These are phyloP conservation scores for Tephrocybe sp. DNA, from an alignment of 768 basidiomycete species.

Conservation along the genomic window DNA sequence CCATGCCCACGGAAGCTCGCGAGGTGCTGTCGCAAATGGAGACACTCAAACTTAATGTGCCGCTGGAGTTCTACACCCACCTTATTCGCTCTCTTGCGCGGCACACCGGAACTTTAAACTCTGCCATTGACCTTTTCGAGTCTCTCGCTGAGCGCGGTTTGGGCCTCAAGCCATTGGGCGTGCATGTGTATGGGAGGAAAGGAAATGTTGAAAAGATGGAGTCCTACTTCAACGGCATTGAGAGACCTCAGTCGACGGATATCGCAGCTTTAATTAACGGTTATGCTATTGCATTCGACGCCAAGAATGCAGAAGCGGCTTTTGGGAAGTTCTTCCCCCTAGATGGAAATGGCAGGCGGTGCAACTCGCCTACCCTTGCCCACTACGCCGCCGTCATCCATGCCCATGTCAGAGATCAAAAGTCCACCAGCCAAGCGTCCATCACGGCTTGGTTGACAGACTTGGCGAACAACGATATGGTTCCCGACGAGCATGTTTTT, in stretches of 20 bases:
- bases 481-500: conserved; percentile 56
- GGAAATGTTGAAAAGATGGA: conserved; percentile 47
- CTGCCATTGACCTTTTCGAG: conserved; percentile 21
- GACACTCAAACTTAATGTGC: conserved; percentile 28
- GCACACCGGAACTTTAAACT: conserved; percentile 14
- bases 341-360: conserved; percentile 23
- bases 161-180: conserved; percentile 37
- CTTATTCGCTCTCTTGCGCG: conserved; percentile 44
- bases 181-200: conserved; percentile 49
- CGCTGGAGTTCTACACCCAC: conserved; percentile 24
- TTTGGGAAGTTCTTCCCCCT: conserved; percentile 57
- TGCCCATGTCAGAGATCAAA: conserved; percentile 46
- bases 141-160: background rate
- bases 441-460: conserved; percentile 53
- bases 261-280: conserved; percentile 52
- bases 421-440: conserved; percentile 31
- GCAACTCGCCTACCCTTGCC: conserved; percentile 36
- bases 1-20: conserved; percentile 32
- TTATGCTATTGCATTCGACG: conserved; percentile 45
- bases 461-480: conserved; percentile 45
- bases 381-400: conserved; percentile 59
- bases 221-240: conserved; percentile 36
- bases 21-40: conserved; percentile 38
- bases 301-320: conserved; percentile 37
- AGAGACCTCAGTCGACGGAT: conserved; percentile 24